Percentiles rank a stretch among this genome's conserved stretches.
These are phyloP conservation scores for Ambispora gerdemannii DNA, from an alignment of 192 early-diverging fungal genomes.

Conservation along the genomic window DNA sequence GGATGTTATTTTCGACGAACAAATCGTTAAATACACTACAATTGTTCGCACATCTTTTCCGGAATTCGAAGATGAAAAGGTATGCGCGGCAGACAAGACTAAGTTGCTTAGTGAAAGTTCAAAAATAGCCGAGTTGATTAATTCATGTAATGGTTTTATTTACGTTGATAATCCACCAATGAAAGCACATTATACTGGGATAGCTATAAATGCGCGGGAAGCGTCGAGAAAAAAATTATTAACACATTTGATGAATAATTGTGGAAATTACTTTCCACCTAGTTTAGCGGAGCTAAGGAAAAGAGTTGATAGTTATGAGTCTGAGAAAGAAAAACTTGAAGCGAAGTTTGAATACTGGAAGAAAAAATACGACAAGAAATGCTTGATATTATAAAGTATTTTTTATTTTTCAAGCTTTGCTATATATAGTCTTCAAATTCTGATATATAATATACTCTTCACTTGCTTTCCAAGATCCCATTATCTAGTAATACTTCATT, in stretches of 20 bases:
- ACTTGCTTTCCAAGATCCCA: too few species aligned
- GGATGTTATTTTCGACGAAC: background rate
- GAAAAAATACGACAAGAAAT: background rate
- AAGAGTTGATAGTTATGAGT: background rate
- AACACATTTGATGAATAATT: background rate
- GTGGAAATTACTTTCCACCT: background rate
- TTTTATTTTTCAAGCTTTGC: too few species aligned
- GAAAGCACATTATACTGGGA: background rate
- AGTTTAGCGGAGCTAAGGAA: background rate
- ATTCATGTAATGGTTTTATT: background rate
- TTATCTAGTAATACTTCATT: too few species aligned
- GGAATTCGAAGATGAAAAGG: background rate
- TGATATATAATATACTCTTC: too few species aligned
- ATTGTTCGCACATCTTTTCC: constrained; percentile 1
- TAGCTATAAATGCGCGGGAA: background rate
- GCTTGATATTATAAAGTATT: too few species aligned
- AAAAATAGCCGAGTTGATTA: background rate
- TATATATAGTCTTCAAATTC: too few species aligned
- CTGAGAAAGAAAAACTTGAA: background rate
- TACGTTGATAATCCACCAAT: constrained; percentile 1
- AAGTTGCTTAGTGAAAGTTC: background rate
- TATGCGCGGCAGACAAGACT: background rate
- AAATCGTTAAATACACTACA: background rate
- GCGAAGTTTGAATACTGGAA: background rate
- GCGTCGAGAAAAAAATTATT: background rate